Conservation (phyloP, 2,329 filamentous ascomycete genomes). For the Botrytis fragariae region DNA sequence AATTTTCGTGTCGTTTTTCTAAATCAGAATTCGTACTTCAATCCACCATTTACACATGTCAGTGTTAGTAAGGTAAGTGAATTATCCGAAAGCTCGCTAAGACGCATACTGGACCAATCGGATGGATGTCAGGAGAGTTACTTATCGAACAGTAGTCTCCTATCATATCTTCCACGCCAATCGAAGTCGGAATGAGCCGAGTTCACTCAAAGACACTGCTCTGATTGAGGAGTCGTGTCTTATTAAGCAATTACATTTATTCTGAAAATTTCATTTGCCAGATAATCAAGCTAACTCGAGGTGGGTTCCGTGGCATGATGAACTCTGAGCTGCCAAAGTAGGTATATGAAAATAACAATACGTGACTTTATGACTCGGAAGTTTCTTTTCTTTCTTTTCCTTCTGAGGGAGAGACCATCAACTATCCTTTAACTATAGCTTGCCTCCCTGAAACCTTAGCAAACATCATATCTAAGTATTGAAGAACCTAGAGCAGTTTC, state of each 20-base stretch:
- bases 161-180: too few species aligned
- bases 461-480: background rate
- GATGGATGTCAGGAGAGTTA: too few species aligned
- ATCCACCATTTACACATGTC: rapidly evolving
- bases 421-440: background rate
- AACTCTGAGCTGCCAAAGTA: rapidly evolving
- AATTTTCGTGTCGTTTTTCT: background rate
- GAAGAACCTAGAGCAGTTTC: background rate
- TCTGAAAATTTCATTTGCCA: rapidly evolving
- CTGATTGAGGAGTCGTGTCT: rapidly evolving
- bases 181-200: background rate
- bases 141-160: background rate
- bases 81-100: background rate
- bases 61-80: background rate
- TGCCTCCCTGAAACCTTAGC: background rate
- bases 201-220: rapidly evolving
- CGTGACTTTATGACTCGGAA: background rate
- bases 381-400: rapidly evolving
- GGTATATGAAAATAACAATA: background rate
- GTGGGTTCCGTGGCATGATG: background rate
- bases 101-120: background rate
- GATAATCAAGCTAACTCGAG: background rate
- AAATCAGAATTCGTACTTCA: background rate
- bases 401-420: background rate
- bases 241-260: rapidly evolving